Evolutionary conservation across 352 stramenopile genomes (phyloP).

Genomic region (Globisporangium uncinulatum): DNA sequence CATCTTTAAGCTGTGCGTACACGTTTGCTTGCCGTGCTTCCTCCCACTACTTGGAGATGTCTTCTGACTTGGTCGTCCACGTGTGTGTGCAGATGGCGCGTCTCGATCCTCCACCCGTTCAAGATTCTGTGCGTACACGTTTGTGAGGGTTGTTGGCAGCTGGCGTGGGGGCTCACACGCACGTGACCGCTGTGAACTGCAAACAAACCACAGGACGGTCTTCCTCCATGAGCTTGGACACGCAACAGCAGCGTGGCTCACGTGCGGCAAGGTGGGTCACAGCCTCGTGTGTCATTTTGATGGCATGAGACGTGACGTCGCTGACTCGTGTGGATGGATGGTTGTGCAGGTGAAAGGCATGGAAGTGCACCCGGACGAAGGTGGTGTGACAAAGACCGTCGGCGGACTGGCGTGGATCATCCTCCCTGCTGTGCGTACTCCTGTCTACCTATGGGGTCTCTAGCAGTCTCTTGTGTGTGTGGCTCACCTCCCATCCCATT

Average conservation of each 20-base stretch:
- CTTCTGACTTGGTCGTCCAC: not conserved
- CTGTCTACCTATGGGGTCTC: no score
- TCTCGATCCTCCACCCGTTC: constrained; percentile 82
- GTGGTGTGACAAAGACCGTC: constrained; percentile 79
- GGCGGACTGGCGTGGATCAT: constrained; percentile 70
- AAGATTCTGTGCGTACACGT: constrained; percentile 74
- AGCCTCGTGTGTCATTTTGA: not conserved
- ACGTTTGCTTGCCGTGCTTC: not conserved
- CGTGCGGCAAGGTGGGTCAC: constrained; percentile 57
- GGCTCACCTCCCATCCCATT: not conserved
- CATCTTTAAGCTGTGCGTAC: constrained; percentile 80
- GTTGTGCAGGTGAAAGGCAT: constrained; percentile 67
- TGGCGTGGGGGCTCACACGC: not conserved
- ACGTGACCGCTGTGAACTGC: not conserved
- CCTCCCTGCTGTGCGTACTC: constrained; percentile 48
- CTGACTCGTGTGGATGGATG: no score
- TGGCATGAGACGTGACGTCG: no score
- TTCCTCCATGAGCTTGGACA: constrained; percentile 86
- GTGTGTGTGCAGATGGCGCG: constrained; percentile 67
- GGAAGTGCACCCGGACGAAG: constrained; percentile 87
- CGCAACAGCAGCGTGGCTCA: constrained; percentile 79
- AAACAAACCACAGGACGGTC: constrained; percentile 43
- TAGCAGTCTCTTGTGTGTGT: not conserved
- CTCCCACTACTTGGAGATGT: not conserved
- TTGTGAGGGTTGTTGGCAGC: not conserved